Evolutionary conservation across 257 asterid species (phyloP).

Genomic region (Forsythia viridissima): DNA sequence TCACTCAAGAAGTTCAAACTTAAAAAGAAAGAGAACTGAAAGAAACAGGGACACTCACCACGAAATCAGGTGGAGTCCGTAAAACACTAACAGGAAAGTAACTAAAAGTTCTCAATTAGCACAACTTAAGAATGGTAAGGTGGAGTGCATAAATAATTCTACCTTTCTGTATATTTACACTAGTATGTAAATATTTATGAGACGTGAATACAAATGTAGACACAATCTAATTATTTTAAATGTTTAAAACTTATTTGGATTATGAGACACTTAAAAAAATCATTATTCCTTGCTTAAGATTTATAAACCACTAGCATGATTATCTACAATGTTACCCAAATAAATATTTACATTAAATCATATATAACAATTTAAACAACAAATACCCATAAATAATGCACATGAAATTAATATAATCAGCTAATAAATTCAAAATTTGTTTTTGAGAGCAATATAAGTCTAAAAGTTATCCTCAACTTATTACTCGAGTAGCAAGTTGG

Average conservation of each 20-base stretch:
- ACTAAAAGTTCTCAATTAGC: not conserved
- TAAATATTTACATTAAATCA: too few relatives aligned
- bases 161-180: not conserved
- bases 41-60: not conserved
- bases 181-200: not conserved
- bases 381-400: not conserved
- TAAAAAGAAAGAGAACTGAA: not conserved
- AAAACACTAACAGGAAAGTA: not conserved
- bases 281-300: too few relatives aligned
- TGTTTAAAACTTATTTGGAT: not conserved
- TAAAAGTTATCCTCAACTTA: not conserved
- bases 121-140: not conserved
- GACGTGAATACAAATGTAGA: not conserved
- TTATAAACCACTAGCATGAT: not conserved
- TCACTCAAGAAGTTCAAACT: not conserved
- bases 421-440: not conserved
- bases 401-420: too few relatives aligned
- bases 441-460: not conserved
- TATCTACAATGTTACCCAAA: too few relatives aligned
- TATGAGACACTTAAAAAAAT: not conserved
- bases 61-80: not conserved
- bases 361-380: not conserved
- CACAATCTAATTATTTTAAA: too few relatives aligned
- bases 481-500: too few relatives aligned
- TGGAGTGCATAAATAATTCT: not conserved